Conservation (phyloP, 495 filamentous ascomycete species). For the Penicillium bovifimosum region DNA sequence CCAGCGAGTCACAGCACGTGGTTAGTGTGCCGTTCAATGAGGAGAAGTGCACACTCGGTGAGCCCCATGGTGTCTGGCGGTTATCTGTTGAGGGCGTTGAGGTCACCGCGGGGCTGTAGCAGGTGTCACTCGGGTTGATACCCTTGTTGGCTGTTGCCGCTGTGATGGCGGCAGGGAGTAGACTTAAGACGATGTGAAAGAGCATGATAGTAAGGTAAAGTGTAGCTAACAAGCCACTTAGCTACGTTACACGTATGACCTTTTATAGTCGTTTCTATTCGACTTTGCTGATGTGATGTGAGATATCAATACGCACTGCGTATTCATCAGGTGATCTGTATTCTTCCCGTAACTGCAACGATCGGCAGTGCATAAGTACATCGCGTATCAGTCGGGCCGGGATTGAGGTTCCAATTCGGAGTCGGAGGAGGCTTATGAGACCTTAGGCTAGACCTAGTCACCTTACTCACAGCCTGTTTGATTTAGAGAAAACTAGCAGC, state of each 20-base stretch:
- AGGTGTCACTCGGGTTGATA: not conserved
- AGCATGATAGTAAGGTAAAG: not conserved
- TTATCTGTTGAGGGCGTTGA: conserved; percentile 1
- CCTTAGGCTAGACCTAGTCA: too few relatives aligned
- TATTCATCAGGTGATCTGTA: too few relatives aligned
- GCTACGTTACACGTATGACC: too few relatives aligned
- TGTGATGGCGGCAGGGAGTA: not conserved
- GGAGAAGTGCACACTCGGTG: conserved; percentile 6
- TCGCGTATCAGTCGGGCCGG: too few relatives aligned
- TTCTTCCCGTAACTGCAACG: not conserved
- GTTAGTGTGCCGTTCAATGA: conserved; percentile 1
- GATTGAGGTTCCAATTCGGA: too few relatives aligned
- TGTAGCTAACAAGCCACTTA: too few relatives aligned
- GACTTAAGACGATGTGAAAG: not conserved
- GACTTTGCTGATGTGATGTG: too few relatives aligned
- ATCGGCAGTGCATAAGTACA: not conserved
- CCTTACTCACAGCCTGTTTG: too few relatives aligned
- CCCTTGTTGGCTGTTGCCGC: not conserved
- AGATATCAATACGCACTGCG: too few relatives aligned
- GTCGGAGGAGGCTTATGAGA: too few relatives aligned
- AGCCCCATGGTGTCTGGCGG: not conserved
- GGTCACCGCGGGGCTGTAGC: not conserved
- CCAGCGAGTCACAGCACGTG: conserved; percentile 1
- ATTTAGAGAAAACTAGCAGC: too few relatives aligned
- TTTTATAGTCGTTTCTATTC: too few relatives aligned